These are phyloP conservation scores for Saccharomycopsis malanga DNA, from an alignment of 805 yeast genomes.

Conservation along the genomic window DNA sequence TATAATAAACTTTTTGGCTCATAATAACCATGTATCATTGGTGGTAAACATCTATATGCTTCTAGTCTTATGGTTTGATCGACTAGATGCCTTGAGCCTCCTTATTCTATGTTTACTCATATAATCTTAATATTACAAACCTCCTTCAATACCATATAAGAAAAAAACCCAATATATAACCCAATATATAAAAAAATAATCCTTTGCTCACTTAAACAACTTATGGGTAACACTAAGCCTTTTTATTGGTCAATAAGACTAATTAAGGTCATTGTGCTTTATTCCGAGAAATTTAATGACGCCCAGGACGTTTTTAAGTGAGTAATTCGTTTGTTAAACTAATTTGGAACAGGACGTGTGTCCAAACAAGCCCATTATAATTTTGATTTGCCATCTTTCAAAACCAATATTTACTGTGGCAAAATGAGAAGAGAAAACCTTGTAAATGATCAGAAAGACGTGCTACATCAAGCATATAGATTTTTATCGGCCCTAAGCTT, in stretches of 20 bases:
- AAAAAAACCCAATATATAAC: too few relatives aligned
- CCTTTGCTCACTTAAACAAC: too few relatives aligned
- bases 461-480: conserved; percentile 48
- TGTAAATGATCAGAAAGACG: conserved; percentile 27
- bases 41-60: too few relatives aligned
- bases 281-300: conserved; percentile 59
- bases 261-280: conserved; percentile 66
- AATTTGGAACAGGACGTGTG: conserved; percentile 34
- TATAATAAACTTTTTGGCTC: too few relatives aligned
- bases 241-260: conserved; percentile 66
- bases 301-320: conserved; percentile 39
- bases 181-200: too few relatives aligned
- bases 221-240: too few relatives aligned
- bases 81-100: too few relatives aligned
- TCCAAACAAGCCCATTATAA: conserved; percentile 73
- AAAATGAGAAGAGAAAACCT: conserved; percentile 29
- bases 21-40: too few relatives aligned
- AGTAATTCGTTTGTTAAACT: conserved; percentile 49
- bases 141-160: too few relatives aligned
- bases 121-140: too few relatives aligned
- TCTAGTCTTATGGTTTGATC: too few relatives aligned
- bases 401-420: conserved; percentile 59
- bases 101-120: too few relatives aligned
- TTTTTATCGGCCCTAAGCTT: conserved; percentile 64
- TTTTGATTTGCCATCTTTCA: conserved; percentile 81